Evolutionary conservation across 2,329 filamentous ascomycete species (phyloP).

Genomic region (Verticillium nonalfalfae): DNA sequence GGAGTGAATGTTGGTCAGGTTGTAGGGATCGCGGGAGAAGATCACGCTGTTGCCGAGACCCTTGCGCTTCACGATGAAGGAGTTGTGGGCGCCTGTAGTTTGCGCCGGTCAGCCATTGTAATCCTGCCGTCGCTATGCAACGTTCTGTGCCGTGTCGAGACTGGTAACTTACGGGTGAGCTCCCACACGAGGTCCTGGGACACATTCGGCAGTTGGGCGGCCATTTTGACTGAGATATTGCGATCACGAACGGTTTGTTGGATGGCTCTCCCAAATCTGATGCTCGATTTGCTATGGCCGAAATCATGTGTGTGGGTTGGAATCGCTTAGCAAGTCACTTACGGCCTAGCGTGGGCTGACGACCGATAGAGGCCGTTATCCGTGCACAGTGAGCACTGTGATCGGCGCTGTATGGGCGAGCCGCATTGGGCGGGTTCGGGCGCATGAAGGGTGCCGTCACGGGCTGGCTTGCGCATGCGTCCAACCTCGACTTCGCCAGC

Average conservation of each 20-base stretch:
- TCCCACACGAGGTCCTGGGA: slow-evolving; percentile 93
- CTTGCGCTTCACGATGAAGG: slow-evolving; percentile 88
- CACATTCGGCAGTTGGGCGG: slow-evolving; percentile 60
- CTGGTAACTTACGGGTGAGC: slow-evolving; percentile 72
- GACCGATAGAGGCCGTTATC: neutral
- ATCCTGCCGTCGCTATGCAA: neutral
- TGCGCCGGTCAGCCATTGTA: neutral
- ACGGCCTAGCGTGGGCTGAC: neutral
- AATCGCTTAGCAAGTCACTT: neutral
- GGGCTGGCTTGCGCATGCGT: neutral
- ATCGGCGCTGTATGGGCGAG: neutral
- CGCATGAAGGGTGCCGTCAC: neutral
- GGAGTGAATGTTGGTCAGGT: slow-evolving; percentile 85
- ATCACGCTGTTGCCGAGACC: slow-evolving; percentile 64
- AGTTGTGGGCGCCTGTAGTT: slow-evolving; percentile 70
- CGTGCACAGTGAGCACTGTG: neutral
- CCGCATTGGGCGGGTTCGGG: neutral
- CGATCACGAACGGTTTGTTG: slow-evolving; percentile 18
- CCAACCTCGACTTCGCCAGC: neutral
- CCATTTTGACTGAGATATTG: slow-evolving; percentile 46
- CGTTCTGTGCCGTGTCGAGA: neutral
- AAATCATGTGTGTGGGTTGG: neutral
- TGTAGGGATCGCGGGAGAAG: slow-evolving; percentile 92
- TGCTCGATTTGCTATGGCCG: neutral
- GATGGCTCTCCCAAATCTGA: slow-evolving; percentile 8